These are phyloP conservation scores for Theobroma cacao DNA, from an alignment of 345 rosid genomes.

Conservation along the genomic window DNA sequence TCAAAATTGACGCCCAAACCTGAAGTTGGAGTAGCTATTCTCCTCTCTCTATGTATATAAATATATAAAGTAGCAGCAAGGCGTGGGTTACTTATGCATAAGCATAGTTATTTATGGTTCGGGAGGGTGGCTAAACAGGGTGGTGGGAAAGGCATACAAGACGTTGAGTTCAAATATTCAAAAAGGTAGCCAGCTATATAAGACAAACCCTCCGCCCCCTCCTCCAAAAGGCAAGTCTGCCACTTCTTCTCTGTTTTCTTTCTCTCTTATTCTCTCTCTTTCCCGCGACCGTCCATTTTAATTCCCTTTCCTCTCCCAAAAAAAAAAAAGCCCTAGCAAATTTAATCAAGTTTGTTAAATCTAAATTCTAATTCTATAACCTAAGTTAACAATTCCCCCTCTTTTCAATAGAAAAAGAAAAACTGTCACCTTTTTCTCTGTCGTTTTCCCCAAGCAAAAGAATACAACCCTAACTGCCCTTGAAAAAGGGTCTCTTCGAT, in stretches of 20 bases:
- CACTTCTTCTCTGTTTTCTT: constrained; percentile 3
- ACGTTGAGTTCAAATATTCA: constrained; percentile 31
- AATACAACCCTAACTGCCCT: not conserved
- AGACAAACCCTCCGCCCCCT: not conserved
- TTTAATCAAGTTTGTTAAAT: not conserved
- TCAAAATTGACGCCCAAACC: no score
- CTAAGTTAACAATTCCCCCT: not conserved
- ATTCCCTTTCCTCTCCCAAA: not conserved
- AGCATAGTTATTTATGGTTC: no score
- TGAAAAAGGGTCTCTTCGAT: not conserved
- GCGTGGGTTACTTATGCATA: no score
- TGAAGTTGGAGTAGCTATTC: no score
- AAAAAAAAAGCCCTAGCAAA: not conserved
- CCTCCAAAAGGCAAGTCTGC: not conserved
- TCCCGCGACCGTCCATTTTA: not conserved
- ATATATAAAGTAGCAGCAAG: no score
- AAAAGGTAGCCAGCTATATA: not conserved
- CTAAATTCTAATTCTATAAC: not conserved
- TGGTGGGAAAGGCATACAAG: constrained; percentile 18
- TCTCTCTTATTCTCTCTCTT: not conserved
- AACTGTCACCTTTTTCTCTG: not conserved
- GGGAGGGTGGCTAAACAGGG: not conserved
- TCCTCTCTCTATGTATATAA: no score
- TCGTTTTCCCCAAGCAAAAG: not conserved
- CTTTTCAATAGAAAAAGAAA: not conserved